Base-by-base conservation (phyloP, 164 flowering plant genomes). In the Kalanchoe fedtschenkoi region DNA sequence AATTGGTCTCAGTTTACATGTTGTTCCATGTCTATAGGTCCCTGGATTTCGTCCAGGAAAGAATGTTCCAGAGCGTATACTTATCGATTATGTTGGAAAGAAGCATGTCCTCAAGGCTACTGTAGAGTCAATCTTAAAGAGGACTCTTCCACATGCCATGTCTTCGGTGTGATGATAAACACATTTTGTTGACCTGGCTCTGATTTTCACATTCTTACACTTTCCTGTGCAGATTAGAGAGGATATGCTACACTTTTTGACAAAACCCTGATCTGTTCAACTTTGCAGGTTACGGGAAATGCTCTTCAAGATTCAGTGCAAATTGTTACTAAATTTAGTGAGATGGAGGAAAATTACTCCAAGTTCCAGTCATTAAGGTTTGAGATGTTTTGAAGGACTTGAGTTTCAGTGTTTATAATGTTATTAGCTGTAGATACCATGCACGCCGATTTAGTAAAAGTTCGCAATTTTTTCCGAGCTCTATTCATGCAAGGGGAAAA, bases 21-120 rank as follows among this genome's bases (percentile, higher is more conserved):
- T 14, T 7, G 46, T 65, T 22, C 53, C 16, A 17, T 60, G 2
- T 62, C 7, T 42, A 2, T 81, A 91, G 98, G 75, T 89, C 26
- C 98, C 96, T 69, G 96, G 96, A 68, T 92, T 92, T 77, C 98
- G 95, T 14, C 93, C 93, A 5, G 93, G 96, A 65, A 84, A 86
- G 80, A 75, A 72, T 32, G 80, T 92, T 62, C 98, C 98, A 34
- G 96, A 92, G 65, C 77, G 71, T 67, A 77, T 89, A 67, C 84
- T 92, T 68, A 22, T 86, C 17, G 66, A 73, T 70, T 69, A 72
- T 72, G 80, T 83, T 24, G 96, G 98, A 66, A 81, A 78, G 76
- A 44, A 81, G 66, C 63, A 72, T 67, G 83, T 89, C 22, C 74
- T 72, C 34, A 76, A 70, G 68, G 95, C 96, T 57, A 76, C 85